These are phyloP conservation scores for Diaporthe citri DNA, from an alignment of 2,329 filamentous ascomycete species.

Conservation along the genomic window DNA sequence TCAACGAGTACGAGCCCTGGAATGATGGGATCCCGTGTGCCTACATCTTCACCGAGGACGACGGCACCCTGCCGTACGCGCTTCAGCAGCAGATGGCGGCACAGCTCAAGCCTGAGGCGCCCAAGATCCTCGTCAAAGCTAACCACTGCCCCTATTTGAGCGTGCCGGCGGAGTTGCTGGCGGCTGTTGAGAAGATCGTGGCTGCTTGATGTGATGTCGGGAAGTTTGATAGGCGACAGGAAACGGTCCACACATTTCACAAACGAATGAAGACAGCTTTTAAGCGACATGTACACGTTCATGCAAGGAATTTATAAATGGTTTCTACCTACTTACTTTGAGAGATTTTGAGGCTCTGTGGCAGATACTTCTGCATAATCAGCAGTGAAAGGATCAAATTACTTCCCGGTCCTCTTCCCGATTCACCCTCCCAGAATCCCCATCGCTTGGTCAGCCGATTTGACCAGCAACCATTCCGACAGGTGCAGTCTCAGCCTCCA, in stretches of 20 bases:
- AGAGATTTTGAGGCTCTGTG: not conserved
- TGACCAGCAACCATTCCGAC: not conserved
- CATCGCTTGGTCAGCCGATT: not conserved
- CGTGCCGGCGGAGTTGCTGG: conserved; percentile 33
- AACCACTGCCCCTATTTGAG: conserved; percentile 41
- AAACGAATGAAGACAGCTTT: not conserved
- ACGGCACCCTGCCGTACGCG: conserved; percentile 38
- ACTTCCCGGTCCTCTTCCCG: not conserved
- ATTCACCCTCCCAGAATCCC: not conserved
- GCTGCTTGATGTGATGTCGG: not conserved
- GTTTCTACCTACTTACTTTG: not conserved
- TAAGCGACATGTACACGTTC: not conserved
- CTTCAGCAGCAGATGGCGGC: conserved; percentile 42
- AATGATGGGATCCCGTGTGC: conserved; percentile 35
- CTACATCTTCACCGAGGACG: conserved; percentile 39
- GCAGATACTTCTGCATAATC: not conserved
- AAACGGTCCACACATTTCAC: not conserved
- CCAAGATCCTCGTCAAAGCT: conserved; percentile 37
- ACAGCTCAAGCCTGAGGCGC: conserved; percentile 30
- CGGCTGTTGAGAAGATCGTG: conserved; percentile 36
- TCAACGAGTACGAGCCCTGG: conserved; percentile 41
- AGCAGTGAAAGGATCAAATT: not conserved
- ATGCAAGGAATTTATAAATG: not conserved
- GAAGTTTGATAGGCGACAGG: not conserved
- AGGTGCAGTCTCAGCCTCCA: not conserved